Conservation (phyloP, 1,284 basidiomycete species). For the Cystobasidium slooffiae region DNA sequence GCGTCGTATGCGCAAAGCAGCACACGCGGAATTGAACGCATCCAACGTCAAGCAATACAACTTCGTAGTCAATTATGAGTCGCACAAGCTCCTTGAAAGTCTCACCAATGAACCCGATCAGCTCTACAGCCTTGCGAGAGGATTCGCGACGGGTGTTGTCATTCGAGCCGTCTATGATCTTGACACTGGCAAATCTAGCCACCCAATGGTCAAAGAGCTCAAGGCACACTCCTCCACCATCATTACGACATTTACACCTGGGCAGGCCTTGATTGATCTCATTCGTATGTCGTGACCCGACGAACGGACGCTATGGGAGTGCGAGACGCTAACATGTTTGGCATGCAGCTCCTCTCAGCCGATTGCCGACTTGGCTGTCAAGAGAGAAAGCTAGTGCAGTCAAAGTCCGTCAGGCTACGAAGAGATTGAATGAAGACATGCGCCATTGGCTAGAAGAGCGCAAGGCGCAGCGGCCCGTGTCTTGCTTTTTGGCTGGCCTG, state of each 20-base stretch:
- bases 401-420: conserved; percentile 3
- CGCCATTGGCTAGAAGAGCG: conserved; percentile 4
- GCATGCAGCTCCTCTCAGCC: conserved; percentile 2
- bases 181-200: neutral
- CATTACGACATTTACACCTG: conserved; percentile 1
- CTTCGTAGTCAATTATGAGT: conserved; percentile 8
- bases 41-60: conserved; percentile 9
- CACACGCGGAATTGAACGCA: conserved; percentile 60
- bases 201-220: conserved; percentile 6
- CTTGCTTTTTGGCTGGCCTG: conserved; percentile 6
- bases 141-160: neutral
- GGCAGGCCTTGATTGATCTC: neutral
- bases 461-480: conserved; percentile 4
- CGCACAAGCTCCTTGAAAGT: conserved; percentile 23
- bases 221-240: neutral
- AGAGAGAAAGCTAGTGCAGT: neutral
- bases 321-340: neutral
- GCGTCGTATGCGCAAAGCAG: conserved; percentile 64
- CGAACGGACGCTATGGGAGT: too few species aligned
- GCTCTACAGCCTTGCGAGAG: conserved; percentile 2
- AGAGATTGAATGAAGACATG: neutral
- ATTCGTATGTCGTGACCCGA: neutral
- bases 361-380: neutral
- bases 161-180: conserved; percentile 8
- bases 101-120: conserved; percentile 19